These are phyloP conservation scores for Penicillium digitatum DNA, from an alignment of 2,329 filamentous ascomycete species.

Conservation along the genomic window DNA sequence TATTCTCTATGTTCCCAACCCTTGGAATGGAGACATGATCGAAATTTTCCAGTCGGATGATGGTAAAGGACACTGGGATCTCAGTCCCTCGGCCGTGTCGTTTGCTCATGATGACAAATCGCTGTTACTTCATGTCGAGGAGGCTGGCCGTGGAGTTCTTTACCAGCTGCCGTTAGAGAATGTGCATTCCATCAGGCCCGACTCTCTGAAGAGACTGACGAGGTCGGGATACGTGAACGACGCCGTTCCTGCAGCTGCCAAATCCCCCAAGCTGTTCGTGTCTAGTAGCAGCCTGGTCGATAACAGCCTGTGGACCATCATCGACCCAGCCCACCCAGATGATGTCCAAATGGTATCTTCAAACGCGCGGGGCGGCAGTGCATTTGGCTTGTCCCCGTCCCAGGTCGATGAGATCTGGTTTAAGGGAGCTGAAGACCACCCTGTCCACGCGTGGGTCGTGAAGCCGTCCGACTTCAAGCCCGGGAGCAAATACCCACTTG, in stretches of 20 bases:
- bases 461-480: constrained; percentile 47
- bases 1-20: constrained; percentile 42
- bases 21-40: constrained; percentile 39
- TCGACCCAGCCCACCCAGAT: constrained; percentile 34
- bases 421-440: constrained; percentile 43
- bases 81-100: constrained; percentile 40
- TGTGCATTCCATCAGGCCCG: constrained; percentile 27
- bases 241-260: constrained; percentile 33
- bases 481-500: constrained; percentile 50
- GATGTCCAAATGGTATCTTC: constrained; percentile 39
- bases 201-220: constrained; percentile 38
- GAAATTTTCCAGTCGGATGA: constrained; percentile 39
- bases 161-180: constrained; percentile 39
- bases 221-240: constrained; percentile 41
- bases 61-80: constrained; percentile 41
- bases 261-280: constrained; percentile 40
- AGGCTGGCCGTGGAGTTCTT: constrained; percentile 42
- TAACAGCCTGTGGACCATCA: constrained; percentile 43
- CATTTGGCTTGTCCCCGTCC: constrained; percentile 41
- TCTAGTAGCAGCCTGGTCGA: constrained; percentile 45
- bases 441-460: constrained; percentile 47
- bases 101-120: constrained; percentile 43
- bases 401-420: constrained; percentile 48
- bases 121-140: constrained; percentile 42
- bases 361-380: constrained; percentile 32